phyloP scores from a whole-genome alignment of 2,329 filamentous ascomycete species.

The Fusarium sp. region DNA sequence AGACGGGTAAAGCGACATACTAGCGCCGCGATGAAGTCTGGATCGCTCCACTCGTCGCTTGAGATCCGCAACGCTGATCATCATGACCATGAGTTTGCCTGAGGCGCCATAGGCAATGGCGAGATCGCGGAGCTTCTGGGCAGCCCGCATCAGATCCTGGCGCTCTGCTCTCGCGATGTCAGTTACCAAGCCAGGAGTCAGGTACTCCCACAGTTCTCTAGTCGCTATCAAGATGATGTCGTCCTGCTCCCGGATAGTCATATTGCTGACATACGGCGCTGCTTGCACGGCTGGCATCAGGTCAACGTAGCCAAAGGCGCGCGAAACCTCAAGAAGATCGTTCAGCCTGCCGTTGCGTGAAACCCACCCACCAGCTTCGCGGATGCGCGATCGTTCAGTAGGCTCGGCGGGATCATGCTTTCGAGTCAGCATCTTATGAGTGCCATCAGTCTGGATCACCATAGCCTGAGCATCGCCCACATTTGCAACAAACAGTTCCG shows the following conservation, averaged over 20 bases:
- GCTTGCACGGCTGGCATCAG: conserved; percentile 95
- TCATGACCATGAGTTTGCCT: conserved; percentile 99
- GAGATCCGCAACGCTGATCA: conserved; percentile 92
- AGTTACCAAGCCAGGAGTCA: conserved; percentile 90
- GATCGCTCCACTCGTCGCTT: conserved; percentile 86
- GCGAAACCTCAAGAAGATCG: conserved; percentile 90
- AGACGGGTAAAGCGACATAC: conserved; percentile 87
- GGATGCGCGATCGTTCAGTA: conserved; percentile 87
- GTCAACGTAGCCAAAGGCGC: conserved; percentile 95
- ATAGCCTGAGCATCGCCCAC: conserved; percentile 97
- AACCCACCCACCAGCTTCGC: conserved; percentile 95
- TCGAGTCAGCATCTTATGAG: conserved; percentile 85
- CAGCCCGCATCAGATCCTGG: conserved; percentile 91
- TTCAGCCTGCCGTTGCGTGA: conserved; percentile 95
- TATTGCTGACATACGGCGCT: conserved; percentile 84
- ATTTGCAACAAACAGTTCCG: conserved; percentile 94
- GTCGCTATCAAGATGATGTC: conserved; percentile 95
- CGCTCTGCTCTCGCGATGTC: conserved; percentile 92
- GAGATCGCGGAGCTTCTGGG: conserved; percentile 93
- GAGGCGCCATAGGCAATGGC: conserved; percentile 96
- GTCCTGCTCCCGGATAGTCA: conserved; percentile 87
- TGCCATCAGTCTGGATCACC: conserved; percentile 90
- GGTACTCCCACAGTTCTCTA: conserved; percentile 94
- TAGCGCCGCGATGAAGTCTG: conserved; percentile 81
- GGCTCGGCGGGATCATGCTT: conserved; percentile 96